phyloP scores from a whole-genome alignment of 345 rosid species.

The Acer campestre region DNA sequence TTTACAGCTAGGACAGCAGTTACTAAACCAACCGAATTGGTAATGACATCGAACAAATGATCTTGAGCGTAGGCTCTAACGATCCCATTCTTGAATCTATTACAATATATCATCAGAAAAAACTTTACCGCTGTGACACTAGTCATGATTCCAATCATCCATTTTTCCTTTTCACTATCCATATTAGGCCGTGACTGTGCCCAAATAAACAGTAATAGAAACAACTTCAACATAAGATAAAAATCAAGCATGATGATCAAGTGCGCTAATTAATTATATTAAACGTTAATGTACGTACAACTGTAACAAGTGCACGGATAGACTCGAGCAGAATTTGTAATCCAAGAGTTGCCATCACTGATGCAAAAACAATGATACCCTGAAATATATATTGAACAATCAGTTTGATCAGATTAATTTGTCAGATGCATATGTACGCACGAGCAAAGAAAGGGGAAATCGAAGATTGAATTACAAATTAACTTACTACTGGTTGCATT shows the following conservation, averaged over 20 bases:
- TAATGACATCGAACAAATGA: conserved; percentile 58
- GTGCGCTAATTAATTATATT: no score
- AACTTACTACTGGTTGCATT: conserved; percentile 80
- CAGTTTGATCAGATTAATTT: background rate
- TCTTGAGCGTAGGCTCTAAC: conserved; percentile 56
- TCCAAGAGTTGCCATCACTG: conserved; percentile 68
- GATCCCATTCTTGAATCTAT: conserved; percentile 51
- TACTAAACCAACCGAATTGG: conserved; percentile 58
- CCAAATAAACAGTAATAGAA: background rate
- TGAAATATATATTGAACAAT: conserved; percentile 7
- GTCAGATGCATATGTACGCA: no score
- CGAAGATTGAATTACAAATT: background rate
- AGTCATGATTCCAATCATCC: conserved; percentile 61
- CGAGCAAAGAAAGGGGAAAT: background rate
- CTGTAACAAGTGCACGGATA: conserved; percentile 38
- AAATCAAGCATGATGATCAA: background rate
- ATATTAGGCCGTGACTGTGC: conserved; percentile 38
- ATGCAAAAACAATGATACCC: conserved; percentile 69
- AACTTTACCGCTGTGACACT: conserved; percentile 48
- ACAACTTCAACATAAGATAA: background rate
- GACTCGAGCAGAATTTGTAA: conserved; percentile 57
- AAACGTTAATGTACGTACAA: conserved; percentile 22
- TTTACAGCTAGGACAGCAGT: conserved; percentile 53
- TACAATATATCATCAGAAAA: conserved; percentile 51
- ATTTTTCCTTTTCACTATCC: conserved; percentile 34